A percentile compares a stretch with the other conserved stretches of the same genome.
Conservation (phyloP, 1,284 basidiomycete genomes). For the Tremellales sp. region DNA sequence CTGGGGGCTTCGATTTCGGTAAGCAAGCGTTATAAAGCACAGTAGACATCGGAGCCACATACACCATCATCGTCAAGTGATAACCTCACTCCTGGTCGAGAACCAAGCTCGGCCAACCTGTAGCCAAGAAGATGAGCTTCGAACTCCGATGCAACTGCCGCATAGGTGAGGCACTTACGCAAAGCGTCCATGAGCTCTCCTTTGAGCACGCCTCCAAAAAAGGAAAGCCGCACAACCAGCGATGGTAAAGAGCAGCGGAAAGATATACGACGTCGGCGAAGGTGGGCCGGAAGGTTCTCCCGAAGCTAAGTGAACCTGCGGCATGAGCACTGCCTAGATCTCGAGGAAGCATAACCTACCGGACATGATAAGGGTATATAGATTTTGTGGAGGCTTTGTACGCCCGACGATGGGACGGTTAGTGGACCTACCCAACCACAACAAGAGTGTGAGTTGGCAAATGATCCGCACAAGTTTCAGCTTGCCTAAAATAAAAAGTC, state of each 20-base stretch:
- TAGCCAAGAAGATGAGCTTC: background rate
- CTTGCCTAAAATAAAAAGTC: too few species aligned
- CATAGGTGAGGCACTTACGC: background rate
- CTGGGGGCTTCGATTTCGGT: constrained; percentile 23
- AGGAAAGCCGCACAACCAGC: constrained; percentile 22
- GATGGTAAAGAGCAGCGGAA: constrained; percentile 21
- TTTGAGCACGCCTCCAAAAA: constrained; percentile 10
- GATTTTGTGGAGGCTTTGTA: too few species aligned
- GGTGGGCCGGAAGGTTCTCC: too few species aligned
- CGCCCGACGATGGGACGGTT: too few species aligned
- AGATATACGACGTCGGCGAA: constrained; percentile 25
- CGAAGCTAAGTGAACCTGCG: too few species aligned
- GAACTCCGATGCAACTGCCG: too few species aligned
- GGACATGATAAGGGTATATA: too few species aligned
- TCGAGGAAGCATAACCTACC: too few species aligned
- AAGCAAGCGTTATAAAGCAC: background rate
- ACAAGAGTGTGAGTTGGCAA: too few species aligned
- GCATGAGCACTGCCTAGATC: too few species aligned
- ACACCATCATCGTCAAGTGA: constrained; percentile 22
- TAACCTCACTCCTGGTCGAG: constrained; percentile 4
- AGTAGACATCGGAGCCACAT: constrained; percentile 6
- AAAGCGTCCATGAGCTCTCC: constrained; percentile 4
- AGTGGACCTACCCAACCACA: too few species aligned
- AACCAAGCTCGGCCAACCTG: background rate
- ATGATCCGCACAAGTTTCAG: too few species aligned